These are phyloP conservation scores for Tarenaya hassleriana DNA, from an alignment of 345 rosid species.

Conservation along the genomic window DNA sequence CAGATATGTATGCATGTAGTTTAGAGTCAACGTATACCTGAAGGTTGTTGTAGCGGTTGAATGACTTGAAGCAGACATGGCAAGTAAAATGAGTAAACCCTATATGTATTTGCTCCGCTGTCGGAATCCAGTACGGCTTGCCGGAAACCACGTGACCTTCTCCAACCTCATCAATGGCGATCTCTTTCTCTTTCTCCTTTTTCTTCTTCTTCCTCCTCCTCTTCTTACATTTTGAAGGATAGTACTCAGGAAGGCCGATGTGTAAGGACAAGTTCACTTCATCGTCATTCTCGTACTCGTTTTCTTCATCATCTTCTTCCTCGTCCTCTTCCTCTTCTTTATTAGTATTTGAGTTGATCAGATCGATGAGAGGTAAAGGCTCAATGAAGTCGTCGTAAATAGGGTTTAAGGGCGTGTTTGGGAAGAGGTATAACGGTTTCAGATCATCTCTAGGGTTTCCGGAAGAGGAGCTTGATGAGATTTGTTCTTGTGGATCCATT, in stretches of 20 bases:
- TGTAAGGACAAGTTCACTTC: conserved; percentile 43
- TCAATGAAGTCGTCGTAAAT: conserved; percentile 12
- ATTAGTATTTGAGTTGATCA: conserved; percentile 11
- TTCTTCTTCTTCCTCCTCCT: conserved; percentile 12
- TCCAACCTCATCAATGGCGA: conserved; percentile 16
- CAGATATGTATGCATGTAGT: neutral
- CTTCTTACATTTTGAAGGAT: conserved; percentile 6
- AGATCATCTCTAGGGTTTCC: conserved; percentile 23
- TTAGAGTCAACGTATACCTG: conserved; percentile 44
- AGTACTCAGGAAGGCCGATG: conserved; percentile 63
- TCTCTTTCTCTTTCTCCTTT: conserved; percentile 22
- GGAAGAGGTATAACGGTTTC: conserved; percentile 48
- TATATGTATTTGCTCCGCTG: conserved; percentile 61
- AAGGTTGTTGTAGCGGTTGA: conserved; percentile 94
- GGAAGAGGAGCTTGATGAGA: conserved; percentile 32
- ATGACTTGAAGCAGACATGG: conserved; percentile 80
- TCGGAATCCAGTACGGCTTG: conserved; percentile 71
- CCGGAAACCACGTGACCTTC: conserved; percentile 21
- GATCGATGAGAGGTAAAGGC: conserved; percentile 26
- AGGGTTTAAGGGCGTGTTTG: conserved; percentile 18
- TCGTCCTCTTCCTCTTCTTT: conserved; percentile 25
- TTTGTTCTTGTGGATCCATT: conserved; percentile 24
- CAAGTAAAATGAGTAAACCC: conserved; percentile 82
- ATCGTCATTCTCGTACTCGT: conserved; percentile 22
- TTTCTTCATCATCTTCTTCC: conserved; percentile 23